Evolutionary conservation across 1,139 yeast species (phyloP), one percentile per base, ranked within the genome.

Genomic region (Suhomyces bokatorum): DNA sequence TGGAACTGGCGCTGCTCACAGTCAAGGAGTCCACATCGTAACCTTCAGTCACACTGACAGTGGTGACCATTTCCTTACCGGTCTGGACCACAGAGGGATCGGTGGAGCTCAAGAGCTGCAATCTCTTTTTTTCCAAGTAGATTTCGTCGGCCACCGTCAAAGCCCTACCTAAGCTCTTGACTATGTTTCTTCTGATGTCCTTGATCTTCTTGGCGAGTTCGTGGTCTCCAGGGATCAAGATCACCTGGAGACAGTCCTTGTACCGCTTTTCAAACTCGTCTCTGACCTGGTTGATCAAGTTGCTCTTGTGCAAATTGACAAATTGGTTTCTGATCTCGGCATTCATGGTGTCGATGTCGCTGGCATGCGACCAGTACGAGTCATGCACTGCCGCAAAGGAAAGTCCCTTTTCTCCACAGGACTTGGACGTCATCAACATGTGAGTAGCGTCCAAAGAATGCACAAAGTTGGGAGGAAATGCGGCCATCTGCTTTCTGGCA

Each of bases 301-400:
- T 84, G 26, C 78, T 82, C 47, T 78, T 78, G 63, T 93, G 98
- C 48, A 93, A 72, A 39, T 77, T 70, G 49, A 93, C 86, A 65
- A 93, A 93, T 48, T 88, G 83, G 35, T 86, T 83, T 60, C 99
- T 80, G 50, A 93, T 71, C 39, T 78, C 70, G n/a, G 57, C 59
- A 62, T 85, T 89, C 95, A 93, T 85, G 7, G 57, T 61, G 52
- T 83, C 85, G 29, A 93, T 82, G 60, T 88, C 95, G 34, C 81
- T 72, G 1, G 99, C 97, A 64, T 95, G 99, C 0, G 99, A 90
- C 99, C 99, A 93, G 63, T 88, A 93, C 1, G 98, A 91, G 64
- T 93, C 99, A 66, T 93, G 99, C 29, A 93, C 99, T 0, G 98
- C 85, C 0, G 99, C 97, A 73, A 95, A 93, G n/a, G 82, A 73